Conservation (phyloP, 257 asterid species). For the Solanum lycopersicoides region DNA sequence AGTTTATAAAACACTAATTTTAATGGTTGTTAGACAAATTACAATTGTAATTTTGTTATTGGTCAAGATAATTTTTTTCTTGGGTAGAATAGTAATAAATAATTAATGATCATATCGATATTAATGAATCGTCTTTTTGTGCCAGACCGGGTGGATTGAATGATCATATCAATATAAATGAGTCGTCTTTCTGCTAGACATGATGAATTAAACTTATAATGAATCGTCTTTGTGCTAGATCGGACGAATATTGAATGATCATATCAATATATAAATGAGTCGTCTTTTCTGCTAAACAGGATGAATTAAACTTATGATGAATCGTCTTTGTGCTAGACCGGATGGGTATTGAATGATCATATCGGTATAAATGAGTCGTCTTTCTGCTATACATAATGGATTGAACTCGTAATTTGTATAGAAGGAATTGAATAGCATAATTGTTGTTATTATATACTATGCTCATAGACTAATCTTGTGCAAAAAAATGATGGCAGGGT, state of each 20-base stretch:
- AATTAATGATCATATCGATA: not conserved
- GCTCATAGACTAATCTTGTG: not conserved
- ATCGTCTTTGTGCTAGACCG: not conserved
- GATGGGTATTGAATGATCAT: no score
- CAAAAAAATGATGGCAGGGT: slow-evolving; percentile 36
- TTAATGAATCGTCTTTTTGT: not conserved
- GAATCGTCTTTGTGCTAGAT: not conserved
- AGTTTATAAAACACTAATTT: no score
- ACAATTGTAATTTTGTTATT: not conserved
- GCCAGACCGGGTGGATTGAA: not conserved
- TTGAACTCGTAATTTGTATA: not conserved
- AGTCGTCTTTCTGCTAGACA: not conserved
- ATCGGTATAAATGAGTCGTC: not conserved
- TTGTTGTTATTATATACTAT: not conserved
- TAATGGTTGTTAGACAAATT: no score
- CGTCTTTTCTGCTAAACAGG: not conserved
- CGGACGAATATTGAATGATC: no score
- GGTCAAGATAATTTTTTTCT: not conserved
- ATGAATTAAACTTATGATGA: not conserved
- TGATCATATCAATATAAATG: not conserved
- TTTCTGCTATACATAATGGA: not conserved
- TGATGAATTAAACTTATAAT: not conserved
- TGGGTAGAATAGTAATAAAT: not conserved
- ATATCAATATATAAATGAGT: not conserved
- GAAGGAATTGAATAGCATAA: not conserved